Percentiles rank a stretch among this genome's conserved stretches.
Conservation (phyloP, 2,329 filamentous ascomycete species). For the Cryphonectria nitschkei region DNA sequence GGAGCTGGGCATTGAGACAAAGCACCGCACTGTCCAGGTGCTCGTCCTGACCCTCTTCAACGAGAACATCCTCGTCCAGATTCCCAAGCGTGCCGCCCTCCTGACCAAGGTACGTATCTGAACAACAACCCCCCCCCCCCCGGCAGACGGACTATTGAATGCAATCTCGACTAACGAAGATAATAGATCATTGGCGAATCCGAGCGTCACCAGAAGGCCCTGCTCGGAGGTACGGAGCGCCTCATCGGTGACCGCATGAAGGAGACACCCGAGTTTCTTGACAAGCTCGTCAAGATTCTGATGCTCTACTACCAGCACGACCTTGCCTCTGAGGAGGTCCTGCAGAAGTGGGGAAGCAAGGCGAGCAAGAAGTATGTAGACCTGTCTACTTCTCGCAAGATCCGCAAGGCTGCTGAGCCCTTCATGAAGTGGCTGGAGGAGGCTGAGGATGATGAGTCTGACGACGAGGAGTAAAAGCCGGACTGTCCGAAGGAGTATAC, state of each 20-base stretch:
- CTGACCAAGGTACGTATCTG: constrained; percentile 74
- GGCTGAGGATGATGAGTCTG: constrained; percentile 72
- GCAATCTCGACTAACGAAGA: constrained; percentile 36
- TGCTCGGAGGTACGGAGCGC: constrained; percentile 93
- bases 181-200: constrained; percentile 72
- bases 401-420: constrained; percentile 89
- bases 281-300: constrained; percentile 81
- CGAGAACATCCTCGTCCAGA: constrained; percentile 85
- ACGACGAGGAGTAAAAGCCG: constrained; percentile 45
- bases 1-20: constrained; percentile 90
- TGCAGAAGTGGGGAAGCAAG: constrained; percentile 90
- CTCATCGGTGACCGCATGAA: constrained; percentile 74
- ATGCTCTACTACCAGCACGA: constrained; percentile 91
- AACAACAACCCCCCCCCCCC: neutral
- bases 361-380: constrained; percentile 99
- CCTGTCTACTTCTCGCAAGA: constrained; percentile 85
- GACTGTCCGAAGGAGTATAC: neutral
- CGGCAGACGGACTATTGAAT: neutral
- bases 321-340: constrained; percentile 82
- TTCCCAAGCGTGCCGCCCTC: constrained; percentile 80
- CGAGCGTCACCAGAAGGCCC: constrained; percentile 92
- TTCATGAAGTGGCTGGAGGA: constrained; percentile 94
- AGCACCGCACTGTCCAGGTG: constrained; percentile 91
- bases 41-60: constrained; percentile 94
- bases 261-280: constrained; percentile 76